Conservation (phyloP, 2,329 filamentous ascomycete genomes). For the Diaporthe australafricana region DNA sequence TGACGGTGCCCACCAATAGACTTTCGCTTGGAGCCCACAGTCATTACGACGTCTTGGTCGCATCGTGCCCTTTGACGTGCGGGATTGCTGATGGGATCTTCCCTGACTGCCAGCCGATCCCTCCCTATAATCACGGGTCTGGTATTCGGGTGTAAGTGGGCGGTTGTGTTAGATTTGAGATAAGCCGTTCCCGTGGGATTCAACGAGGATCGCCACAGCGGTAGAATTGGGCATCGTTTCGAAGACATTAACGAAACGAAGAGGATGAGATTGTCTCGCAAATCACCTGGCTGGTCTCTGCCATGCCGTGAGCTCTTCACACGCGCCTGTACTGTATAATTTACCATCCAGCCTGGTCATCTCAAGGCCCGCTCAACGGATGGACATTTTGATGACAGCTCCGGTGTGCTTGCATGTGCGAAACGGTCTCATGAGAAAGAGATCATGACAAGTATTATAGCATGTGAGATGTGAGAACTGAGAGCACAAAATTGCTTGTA, state of each 20-base stretch:
- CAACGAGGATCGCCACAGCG: conserved; percentile 15
- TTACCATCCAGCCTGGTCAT: background rate
- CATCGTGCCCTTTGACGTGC: conserved; percentile 33
- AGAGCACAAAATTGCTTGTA: background rate
- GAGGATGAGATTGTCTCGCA: conserved; percentile 22
- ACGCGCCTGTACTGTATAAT: background rate
- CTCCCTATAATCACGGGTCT: conserved; percentile 28
- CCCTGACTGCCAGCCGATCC: conserved; percentile 28
- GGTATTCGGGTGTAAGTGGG: conserved; percentile 16
- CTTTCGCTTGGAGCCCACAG: conserved; percentile 19
- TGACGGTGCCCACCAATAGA: conserved; percentile 8
- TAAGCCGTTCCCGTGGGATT: conserved; percentile 20
- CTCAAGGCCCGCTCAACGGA: background rate
- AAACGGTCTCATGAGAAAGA: background rate
- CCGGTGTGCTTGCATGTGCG: background rate
- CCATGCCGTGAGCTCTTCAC: background rate
- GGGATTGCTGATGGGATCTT: conserved; percentile 34
- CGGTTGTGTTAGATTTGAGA: conserved; percentile 25
- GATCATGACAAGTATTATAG: background rate
- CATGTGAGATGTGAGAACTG: background rate
- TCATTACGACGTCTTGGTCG: conserved; percentile 21
- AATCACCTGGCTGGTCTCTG: conserved; percentile 5
- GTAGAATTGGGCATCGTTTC: conserved; percentile 17
- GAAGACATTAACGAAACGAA: conserved; percentile 21
- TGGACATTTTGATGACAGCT: conserved; percentile 13